Evolutionary conservation across 129 eudicot species (phyloP), one percentile per base, ranked within the genome.

Genomic region (Lactuca sativa): DNA sequence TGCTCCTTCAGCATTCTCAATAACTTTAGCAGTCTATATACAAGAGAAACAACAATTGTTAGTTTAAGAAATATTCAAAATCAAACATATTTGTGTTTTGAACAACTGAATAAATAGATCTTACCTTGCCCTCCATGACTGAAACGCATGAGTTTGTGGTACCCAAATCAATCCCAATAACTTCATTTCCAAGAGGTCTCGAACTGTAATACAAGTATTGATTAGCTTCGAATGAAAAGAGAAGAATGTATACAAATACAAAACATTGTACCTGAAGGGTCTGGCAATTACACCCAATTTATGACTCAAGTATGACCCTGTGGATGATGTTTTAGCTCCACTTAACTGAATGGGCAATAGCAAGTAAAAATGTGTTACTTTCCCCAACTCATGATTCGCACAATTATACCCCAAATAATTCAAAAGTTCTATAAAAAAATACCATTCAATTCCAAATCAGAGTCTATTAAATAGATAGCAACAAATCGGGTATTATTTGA

Each of bases 101-200:
- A 43, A 56, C 4, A 68, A 14, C 2, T 38, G 15, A 38, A 21
- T 17, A 7, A 0, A 9, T 25, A 40, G 21, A 66, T 54, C 60
- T 30, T 40, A 89, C 98, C 95, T 93, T 93, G 58, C 98, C 98
- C 71, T 93, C 98, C 98, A 93, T 93, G 69, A 93, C 95, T 2
- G 98, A 54, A 75, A 93, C 98, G 65, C 98, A 93, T 0, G 98
- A 93, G 75, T 93, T 93, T 47, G 98, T 93, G 64, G 98, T 93
- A 73, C 98, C 98, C 92, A 93, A 83, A 10, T 93, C 98, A 9
- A 93, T 93, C 47, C 98, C 98, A 75, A 93, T 89, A 8, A 93
- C 96, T 71, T 93, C 98, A 81, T 82, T 89, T 38, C 92, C 98
- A 64, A 75, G 75, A 56, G 96, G 90, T 62, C 85, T 81, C 8